A percentile compares a stretch with the other conserved stretches of the same genome.
These are phyloP conservation scores for Phialocephala sp. DNA, from an alignment of 2,329 filamentous ascomycete species.

Conservation along the genomic window DNA sequence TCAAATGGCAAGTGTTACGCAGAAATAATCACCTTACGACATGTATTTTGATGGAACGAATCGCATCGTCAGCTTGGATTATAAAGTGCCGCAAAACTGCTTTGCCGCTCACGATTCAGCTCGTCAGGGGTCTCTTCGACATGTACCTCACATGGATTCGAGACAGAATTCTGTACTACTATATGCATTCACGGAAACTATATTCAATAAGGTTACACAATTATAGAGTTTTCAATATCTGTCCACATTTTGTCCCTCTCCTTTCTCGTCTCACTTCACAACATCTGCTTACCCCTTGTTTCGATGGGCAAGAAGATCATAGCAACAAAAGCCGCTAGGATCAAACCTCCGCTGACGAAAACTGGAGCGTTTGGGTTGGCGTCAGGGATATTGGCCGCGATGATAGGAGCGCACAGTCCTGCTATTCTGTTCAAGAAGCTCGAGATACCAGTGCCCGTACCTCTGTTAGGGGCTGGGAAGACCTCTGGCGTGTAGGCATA, in stretches of 20 bases:
- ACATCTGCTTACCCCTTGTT: slow-evolving; percentile 62
- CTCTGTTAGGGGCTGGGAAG: slow-evolving; percentile 74
- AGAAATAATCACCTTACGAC: background rate
- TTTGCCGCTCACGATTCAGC: background rate
- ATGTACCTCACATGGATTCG: background rate
- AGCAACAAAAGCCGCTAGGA: slow-evolving; percentile 62
- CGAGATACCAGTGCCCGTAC: slow-evolving; percentile 74
- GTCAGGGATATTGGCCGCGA: slow-evolving; percentile 58
- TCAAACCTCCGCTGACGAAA: slow-evolving; percentile 61
- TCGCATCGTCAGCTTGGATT: background rate
- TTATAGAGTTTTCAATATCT: background rate
- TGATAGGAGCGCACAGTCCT: slow-evolving; percentile 70
- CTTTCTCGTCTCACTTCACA: slow-evolving; percentile 46
- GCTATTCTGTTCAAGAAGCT: slow-evolving; percentile 73
- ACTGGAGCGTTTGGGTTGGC: slow-evolving; percentile 60
- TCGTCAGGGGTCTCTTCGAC: slow-evolving; percentile 1
- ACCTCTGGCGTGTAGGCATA: slow-evolving; percentile 81
- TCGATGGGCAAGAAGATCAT: slow-evolving; percentile 68
- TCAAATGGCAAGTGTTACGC: background rate
- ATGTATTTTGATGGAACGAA: background rate
- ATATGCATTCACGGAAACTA: slow-evolving; percentile 1
- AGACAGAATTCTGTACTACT: background rate
- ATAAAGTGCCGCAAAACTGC: background rate
- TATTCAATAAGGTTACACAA: slow-evolving; percentile 10
- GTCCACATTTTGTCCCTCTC: background rate